Base-by-base conservation (phyloP, 1,284 basidiomycete genomes). In the Salmacisia buchloeana region DNA sequence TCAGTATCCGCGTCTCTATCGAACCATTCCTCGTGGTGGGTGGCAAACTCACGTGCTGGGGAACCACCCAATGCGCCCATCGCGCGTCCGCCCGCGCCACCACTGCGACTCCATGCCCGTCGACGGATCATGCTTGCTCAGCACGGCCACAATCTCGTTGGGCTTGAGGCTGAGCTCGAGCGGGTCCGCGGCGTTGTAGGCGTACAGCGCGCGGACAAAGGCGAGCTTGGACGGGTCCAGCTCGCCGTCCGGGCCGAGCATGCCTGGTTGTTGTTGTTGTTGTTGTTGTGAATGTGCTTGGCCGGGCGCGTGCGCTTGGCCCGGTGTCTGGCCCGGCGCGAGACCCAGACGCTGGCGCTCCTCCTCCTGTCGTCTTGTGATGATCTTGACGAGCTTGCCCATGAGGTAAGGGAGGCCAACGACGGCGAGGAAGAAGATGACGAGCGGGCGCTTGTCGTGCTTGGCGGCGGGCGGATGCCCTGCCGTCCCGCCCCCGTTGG, bases 51-150 rank as follows among this genome's bases (percentile, higher is more conserved):
- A 64, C 34, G 75, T 94, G 69, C 85, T 86, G 1, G 94, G 94
- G 85, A 99, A 97, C 93, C 93, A 99, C 0, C 94, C 94, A 71
- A 92, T 88, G 67, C 89, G 85, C 0, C 94, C 96, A 72, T 98
- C 94, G 63, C 94, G 85, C 66, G 91, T 94, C 59, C 94, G 83
- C 0, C 94, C 94, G 79, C 89, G 89, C 93, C 94, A 98, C 94
- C 96, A 99, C 57, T 93, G 92, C 15, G 85, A 85, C 64, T 88
- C 87, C 27, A 89, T 85, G 58, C 88, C 88, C 39, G 77, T 78
- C 49, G 73, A 67, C 6, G 76, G 76, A 56, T 79, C 75, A 27
- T 87, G 86, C 86, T 29, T 85, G 81, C 12, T 90, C 81, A 94
- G 86, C 58, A 99, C 88, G 2, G 96, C 96, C 2, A 98, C 90